phyloP scores from a whole-genome alignment of 2,329 filamentous ascomycete species.

The Fusarium incarnatum region DNA sequence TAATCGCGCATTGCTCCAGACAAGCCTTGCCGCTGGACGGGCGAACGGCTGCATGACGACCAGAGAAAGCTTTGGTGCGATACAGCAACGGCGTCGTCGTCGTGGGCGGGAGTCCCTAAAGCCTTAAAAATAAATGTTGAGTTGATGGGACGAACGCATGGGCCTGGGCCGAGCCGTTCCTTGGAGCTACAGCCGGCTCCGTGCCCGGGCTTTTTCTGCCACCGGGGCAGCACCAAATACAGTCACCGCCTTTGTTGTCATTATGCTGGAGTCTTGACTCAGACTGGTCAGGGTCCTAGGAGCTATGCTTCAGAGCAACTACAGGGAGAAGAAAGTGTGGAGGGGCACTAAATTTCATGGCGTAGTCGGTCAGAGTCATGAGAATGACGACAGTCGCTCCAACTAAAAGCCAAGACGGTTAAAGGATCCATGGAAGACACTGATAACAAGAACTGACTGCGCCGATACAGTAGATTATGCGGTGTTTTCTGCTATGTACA shows the following conservation, averaged over 20 bases:
- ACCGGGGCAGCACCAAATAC: conserved; percentile 11
- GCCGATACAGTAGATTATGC: conserved; percentile 20
- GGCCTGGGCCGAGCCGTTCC: conserved; percentile 42
- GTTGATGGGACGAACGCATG: conserved; percentile 35
- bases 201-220: conserved; percentile 46
- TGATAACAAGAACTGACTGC: conserved; percentile 13
- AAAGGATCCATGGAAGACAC: conserved; percentile 4
- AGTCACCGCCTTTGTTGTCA: conserved; percentile 40
- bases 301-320: conserved; percentile 11
- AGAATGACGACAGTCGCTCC: conserved; percentile 35
- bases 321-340: conserved; percentile 33
- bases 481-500: conserved; percentile 35
- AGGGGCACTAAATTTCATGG: conserved; percentile 29
- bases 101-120: conserved; percentile 18
- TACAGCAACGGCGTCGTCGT: conserved; percentile 30
- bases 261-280: conserved; percentile 1
- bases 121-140: conserved; percentile 35
- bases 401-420: conserved; percentile 27
- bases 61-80: conserved; percentile 18
- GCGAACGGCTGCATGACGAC: conserved; percentile 52
- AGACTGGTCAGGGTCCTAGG: conserved; percentile 16
- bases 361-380: conserved; percentile 20
- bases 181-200: conserved; percentile 37
- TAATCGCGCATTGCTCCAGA: conserved; percentile 47
- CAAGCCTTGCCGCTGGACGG: conserved; percentile 48